A percentile compares a stretch with the other conserved stretches of the same genome.
Evolutionary conservation across 2,329 filamentous ascomycete species (phyloP).

Genomic region (Phymatotrichopsis omnivora): DNA sequence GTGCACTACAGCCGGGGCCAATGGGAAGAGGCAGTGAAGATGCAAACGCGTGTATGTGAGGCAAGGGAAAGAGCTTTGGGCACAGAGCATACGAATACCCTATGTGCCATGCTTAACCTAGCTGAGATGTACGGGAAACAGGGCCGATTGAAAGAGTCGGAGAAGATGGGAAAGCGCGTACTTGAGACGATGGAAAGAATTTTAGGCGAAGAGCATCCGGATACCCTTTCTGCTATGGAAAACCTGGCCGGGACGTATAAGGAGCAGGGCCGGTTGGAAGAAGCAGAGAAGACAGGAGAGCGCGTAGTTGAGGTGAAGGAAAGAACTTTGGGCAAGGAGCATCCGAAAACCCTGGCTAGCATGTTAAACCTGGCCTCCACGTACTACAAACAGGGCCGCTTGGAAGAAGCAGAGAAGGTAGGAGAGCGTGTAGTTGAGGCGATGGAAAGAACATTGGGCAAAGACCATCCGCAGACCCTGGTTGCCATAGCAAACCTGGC

Average conservation of each 20-base stretch:
- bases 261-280: background rate
- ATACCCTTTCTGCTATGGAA: background rate
- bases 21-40: too few species aligned
- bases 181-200: background rate
- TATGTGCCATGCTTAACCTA: background rate
- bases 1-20: too few species aligned
- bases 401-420: background rate
- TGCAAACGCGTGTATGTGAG: conserved; percentile 1
- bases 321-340: conserved; percentile 1
- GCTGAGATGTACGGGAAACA: background rate
- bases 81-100: background rate
- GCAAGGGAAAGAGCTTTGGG: conserved; percentile 15
- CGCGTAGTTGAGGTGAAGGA: background rate
- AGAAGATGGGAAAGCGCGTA: background rate
- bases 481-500: background rate
- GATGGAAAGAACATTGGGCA: conserved; percentile 2
- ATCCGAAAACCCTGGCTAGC: background rate
- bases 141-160: background rate
- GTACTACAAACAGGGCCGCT: background rate
- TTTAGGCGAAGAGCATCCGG: background rate
- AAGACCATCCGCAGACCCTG: background rate
- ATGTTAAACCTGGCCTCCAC: background rate
- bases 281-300: conserved; percentile 3
- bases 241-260: background rate
- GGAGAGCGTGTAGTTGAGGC: background rate